Evolutionary conservation across 2,329 filamentous ascomycete species (phyloP), one percentile per base, ranked within the genome.

Genomic region (Venturia effusa): DNA sequence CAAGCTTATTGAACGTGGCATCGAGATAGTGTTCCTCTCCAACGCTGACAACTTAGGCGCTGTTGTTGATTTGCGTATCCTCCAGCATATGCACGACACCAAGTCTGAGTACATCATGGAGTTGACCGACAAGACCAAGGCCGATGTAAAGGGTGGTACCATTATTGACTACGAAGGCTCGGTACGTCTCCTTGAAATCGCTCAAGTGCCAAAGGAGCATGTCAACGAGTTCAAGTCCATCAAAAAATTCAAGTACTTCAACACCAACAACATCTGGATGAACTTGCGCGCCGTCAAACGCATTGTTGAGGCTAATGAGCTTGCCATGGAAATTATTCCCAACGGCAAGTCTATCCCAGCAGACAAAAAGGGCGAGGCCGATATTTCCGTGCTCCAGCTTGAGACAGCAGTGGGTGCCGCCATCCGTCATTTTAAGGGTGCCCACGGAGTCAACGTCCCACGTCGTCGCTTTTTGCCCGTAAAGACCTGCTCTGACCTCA

Each of bases 181-280:
- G 65, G 93, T 95, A 70, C 92, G 94, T 74, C 88, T 99, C 69
- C 89, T 99, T 62, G 94, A 99, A 83, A 97, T 99, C 72, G 94
- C 94, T 17, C 94, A 99, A 83, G 94, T 99, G 41, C 94, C 94
- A 79, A 99, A 97, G 87, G 91, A 99, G 83, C 94, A 99, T 80
- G 90, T 94, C 77, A 97, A 99, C 81, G 94, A 99, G 82, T 99
- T 99, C 90, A 99, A 99, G 88, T 97, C 92, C 60, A 99, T 99
- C 84, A 99, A 99, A 88, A 99, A 99, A 85, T 99, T 99, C 89
- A 97, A 96, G 85, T 99, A 99, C 87, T 99, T 99, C 88, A 99
- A 99, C 87, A 99, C 94, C 79, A 99, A 99, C 89, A 99, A 99
- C 86, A 97, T 99, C 80, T 99, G 94, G 94, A 89, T 99, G 84